These are phyloP conservation scores for Rosa multiflora DNA, from an alignment of 306 rosid species.

Conservation along the genomic window DNA sequence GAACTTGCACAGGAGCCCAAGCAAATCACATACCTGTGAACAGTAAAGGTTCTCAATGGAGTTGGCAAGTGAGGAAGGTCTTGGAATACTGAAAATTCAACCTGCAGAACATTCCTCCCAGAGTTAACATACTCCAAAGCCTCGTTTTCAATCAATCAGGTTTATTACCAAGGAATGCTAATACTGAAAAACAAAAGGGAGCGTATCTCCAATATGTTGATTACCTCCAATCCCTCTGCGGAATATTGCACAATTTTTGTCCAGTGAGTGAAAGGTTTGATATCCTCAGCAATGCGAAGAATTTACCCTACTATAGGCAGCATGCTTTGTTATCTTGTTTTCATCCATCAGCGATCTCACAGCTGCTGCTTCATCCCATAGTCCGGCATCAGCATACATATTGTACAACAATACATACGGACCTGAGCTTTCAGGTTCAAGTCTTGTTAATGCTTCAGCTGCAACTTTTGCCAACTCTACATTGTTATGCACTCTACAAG, in stretches of 20 bases:
- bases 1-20: constrained; percentile 6
- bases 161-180: background rate
- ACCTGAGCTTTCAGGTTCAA: constrained; percentile 50
- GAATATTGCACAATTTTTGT: constrained; percentile 23
- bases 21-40: constrained; percentile 41
- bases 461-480: constrained; percentile 44
- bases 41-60: constrained; percentile 34
- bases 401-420: constrained; percentile 48
- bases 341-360: constrained; percentile 42
- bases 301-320: constrained; percentile 42
- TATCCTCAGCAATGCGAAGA: constrained; percentile 29
- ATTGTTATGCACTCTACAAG: constrained; percentile 47
- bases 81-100: constrained; percentile 56
- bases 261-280: constrained; percentile 56
- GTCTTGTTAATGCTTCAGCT: constrained; percentile 44
- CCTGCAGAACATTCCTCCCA: constrained; percentile 29
- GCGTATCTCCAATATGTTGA: background rate
- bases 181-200: background rate
- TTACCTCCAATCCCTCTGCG: constrained; percentile 54
- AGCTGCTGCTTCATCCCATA: constrained; percentile 45
- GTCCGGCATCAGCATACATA: constrained; percentile 47
- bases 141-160: constrained; percentile 7
- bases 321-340: constrained; percentile 34
- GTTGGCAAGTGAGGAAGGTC: constrained; percentile 51
- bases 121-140: constrained; percentile 12